Conservation (phyloP, 768 basidiomycete species). For the Leccinum variicolor region DNA sequence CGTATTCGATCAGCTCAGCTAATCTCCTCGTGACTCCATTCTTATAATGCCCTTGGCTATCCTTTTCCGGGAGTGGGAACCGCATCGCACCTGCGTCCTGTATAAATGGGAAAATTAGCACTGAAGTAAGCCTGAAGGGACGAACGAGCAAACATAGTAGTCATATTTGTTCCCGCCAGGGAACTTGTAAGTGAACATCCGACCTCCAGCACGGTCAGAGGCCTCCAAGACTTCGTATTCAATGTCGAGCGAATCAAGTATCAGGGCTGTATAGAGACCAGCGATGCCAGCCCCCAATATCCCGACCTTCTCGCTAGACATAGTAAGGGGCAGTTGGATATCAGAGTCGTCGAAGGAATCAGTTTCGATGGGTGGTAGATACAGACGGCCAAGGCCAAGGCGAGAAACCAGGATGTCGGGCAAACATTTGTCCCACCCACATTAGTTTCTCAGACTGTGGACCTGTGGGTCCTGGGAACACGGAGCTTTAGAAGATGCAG, state of each 20-base stretch:
- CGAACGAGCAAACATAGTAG: slow-evolving; percentile 29
- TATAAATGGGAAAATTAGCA: not conserved
- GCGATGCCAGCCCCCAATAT: slow-evolving; percentile 22
- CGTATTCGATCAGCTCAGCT: slow-evolving; percentile 30
- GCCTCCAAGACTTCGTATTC: slow-evolving; percentile 46
- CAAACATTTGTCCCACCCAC: too few relatives aligned
- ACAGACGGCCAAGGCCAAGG: too few relatives aligned
- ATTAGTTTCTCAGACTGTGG: too few relatives aligned
- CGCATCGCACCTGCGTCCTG: slow-evolving; percentile 40
- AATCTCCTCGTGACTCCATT: slow-evolving; percentile 30
- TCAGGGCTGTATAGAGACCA: not conserved
- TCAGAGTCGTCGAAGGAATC: not conserved
- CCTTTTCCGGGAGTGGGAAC: slow-evolving; percentile 24
- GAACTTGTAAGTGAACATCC: slow-evolving; percentile 44
- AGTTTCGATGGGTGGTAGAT: not conserved
- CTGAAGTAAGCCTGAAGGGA: not conserved
- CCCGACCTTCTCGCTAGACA: slow-evolving; percentile 9
- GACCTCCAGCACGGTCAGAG: slow-evolving; percentile 39
- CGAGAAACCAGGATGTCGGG: too few relatives aligned
- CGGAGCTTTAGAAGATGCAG: not conserved
- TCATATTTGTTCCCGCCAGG: slow-evolving; percentile 26
- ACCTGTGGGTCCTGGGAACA: too few relatives aligned
- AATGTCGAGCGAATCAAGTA: slow-evolving; percentile 28
- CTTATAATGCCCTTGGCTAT: slow-evolving; percentile 10
- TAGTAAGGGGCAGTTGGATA: not conserved